Evolutionary conservation across 805 yeast genomes (phyloP).

Genomic region (Nakazawaea anatomiae): DNA sequence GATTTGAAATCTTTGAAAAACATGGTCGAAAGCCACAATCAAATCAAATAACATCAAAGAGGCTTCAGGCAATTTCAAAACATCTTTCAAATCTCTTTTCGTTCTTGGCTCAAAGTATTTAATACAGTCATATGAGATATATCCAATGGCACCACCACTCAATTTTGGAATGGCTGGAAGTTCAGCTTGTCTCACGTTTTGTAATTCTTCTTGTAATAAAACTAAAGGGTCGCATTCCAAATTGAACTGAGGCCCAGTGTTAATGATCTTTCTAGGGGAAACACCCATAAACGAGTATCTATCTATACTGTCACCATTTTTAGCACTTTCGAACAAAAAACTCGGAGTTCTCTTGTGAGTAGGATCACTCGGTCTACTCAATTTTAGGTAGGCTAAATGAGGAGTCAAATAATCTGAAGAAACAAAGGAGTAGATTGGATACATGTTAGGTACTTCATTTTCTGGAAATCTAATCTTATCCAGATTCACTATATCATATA

Average conservation of each 20-base stretch:
- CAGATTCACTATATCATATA: slow-evolving; percentile 32
- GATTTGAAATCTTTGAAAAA: slow-evolving; percentile 86
- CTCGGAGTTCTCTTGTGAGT: slow-evolving; percentile 51
- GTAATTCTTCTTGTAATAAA: slow-evolving; percentile 69
- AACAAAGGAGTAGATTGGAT: slow-evolving; percentile 73
- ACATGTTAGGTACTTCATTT: slow-evolving; percentile 51
- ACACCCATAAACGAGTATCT: slow-evolving; percentile 90
- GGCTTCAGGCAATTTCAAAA: slow-evolving; percentile 84
- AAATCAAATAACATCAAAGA: slow-evolving; percentile 87
- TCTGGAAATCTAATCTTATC: slow-evolving; percentile 23
- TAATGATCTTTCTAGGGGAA: slow-evolving; percentile 74
- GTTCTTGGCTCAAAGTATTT: slow-evolving; percentile 96
- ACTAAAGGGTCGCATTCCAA: slow-evolving; percentile 75
- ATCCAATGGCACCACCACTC: slow-evolving; percentile 97
- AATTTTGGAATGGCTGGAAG: slow-evolving; percentile 78
- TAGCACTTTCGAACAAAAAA: slow-evolving; percentile 84
- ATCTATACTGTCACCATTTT: slow-evolving; percentile 82
- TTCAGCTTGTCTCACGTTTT: slow-evolving; percentile 58
- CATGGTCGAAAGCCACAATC: slow-evolving; percentile 89
- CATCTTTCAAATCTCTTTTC: slow-evolving; percentile 66
- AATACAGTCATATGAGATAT: slow-evolving; percentile 93
- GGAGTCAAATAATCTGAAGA: slow-evolving; percentile 80
- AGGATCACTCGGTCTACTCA: slow-evolving; percentile 60
- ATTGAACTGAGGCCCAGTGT: slow-evolving; percentile 67
- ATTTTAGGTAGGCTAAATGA: slow-evolving; percentile 81